Percentiles rank a stretch among this genome's conserved stretches.
Conservation (phyloP, 495 filamentous ascomycete species). For the Hypoxylon lenormandii region DNA sequence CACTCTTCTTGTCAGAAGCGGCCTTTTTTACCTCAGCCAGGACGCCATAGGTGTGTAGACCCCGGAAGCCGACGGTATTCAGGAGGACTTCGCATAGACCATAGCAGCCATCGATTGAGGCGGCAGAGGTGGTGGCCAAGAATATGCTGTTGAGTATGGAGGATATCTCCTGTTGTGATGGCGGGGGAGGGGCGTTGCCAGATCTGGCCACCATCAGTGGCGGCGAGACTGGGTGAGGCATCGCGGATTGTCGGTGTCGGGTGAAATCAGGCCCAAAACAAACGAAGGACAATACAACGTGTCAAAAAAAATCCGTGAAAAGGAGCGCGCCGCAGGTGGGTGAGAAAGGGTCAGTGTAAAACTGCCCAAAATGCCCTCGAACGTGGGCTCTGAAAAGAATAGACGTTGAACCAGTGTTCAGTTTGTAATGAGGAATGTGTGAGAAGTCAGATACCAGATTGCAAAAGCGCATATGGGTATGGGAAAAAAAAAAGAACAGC, state of each 20-base stretch:
- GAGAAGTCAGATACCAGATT: slow-evolving; percentile 23
- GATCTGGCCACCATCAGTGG: slow-evolving; percentile 57
- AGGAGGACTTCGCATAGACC: slow-evolving; percentile 81
- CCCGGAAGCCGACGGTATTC: slow-evolving; percentile 80
- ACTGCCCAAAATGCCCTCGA: slow-evolving; percentile 38
- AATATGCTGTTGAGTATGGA: slow-evolving; percentile 80
- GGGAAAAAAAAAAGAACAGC: slow-evolving; percentile 29
- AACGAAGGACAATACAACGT: slow-evolving; percentile 18
- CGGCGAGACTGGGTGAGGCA: slow-evolving; percentile 55
- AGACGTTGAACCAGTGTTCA: slow-evolving; percentile 36
- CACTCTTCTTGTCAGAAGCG: slow-evolving; percentile 93
- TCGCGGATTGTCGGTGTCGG: slow-evolving; percentile 29
- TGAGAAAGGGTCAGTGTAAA: slow-evolving; percentile 21
- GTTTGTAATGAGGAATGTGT: slow-evolving; percentile 15
- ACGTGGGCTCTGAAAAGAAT: slow-evolving; percentile 34
- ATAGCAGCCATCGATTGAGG: slow-evolving; percentile 87
- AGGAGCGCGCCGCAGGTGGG: slow-evolving; percentile 13
- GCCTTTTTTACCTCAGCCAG: slow-evolving; percentile 81
- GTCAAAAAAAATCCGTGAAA: background rate
- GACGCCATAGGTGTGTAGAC: slow-evolving; percentile 78
- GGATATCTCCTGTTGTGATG: slow-evolving; percentile 77
- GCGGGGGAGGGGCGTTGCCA: slow-evolving; percentile 63
- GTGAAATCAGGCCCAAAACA: slow-evolving; percentile 15
- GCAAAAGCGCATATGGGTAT: slow-evolving; percentile 24
- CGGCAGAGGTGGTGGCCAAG: slow-evolving; percentile 81